phyloP scores from a whole-genome alignment of 2,329 filamentous ascomycete species.

The Trichophyton benhamiae region DNA sequence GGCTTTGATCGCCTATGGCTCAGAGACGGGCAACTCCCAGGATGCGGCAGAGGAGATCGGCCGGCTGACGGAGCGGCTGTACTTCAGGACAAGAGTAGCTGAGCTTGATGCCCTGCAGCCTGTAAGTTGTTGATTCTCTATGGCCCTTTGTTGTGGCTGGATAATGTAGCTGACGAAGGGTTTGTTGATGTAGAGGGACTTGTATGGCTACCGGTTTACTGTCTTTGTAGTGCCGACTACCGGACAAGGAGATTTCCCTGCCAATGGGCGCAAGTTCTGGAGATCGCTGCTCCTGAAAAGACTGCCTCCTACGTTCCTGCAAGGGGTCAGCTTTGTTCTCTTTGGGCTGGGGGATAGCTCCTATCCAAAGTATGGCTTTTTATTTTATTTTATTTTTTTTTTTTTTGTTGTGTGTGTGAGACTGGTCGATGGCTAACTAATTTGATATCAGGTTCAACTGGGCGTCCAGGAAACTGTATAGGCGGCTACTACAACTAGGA shows the following conservation, averaged over 20 bases:
- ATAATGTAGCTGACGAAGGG: neutral
- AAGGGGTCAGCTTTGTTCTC: constrained; percentile 59
- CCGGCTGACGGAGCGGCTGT: constrained; percentile 59
- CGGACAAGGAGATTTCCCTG: constrained; percentile 84
- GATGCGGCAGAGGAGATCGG: constrained; percentile 81
- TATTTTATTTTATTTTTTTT: no score
- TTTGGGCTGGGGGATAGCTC: constrained; percentile 93
- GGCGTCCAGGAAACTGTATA: constrained; percentile 77
- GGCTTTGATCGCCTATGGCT: constrained; percentile 74
- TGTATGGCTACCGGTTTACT: constrained; percentile 26
- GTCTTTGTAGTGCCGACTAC: constrained; percentile 84
- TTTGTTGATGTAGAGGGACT: constrained; percentile 19
- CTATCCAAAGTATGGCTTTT: constrained; percentile 62
- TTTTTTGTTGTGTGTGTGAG: neutral
- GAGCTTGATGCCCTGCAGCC: constrained; percentile 66
- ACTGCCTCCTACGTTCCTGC: constrained; percentile 58
- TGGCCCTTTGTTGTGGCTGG: neutral
- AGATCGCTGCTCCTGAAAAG: constrained; percentile 67
- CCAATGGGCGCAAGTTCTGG: constrained; percentile 75
- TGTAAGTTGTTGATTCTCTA: constrained; percentile 39
- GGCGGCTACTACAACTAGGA: constrained; percentile 71
- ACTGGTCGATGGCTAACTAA: neutral
- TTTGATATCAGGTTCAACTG: constrained; percentile 62
- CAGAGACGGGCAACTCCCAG: constrained; percentile 88
- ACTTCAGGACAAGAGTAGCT: constrained; percentile 61